A percentile compares a stretch with the other conserved stretches of the same genome.
Conservation (phyloP, 2,329 filamentous ascomycete species). For the Neospermospora avenae region DNA sequence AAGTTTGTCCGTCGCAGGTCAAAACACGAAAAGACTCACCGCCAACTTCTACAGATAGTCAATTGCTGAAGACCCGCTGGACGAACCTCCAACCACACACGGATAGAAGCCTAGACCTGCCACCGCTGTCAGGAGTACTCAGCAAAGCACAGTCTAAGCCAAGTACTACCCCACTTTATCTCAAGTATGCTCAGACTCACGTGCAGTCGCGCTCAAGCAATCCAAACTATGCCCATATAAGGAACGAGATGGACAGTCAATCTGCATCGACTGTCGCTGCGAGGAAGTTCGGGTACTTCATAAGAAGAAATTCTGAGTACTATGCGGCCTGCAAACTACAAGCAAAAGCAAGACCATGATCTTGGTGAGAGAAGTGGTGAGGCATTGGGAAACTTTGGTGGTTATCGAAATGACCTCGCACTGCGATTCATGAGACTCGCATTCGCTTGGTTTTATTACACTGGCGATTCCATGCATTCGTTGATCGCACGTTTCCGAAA, state of each 20-base stretch:
- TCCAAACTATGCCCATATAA: neutral
- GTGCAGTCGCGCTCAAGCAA: neutral
- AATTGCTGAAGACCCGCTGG: no score
- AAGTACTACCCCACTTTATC: neutral
- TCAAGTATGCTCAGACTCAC: neutral
- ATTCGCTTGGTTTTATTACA: neutral
- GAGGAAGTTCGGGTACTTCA: neutral
- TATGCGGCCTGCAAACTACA: neutral
- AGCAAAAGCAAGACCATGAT: no score
- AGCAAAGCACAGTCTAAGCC: neutral
- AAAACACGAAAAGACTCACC: no score
- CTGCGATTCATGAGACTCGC: neutral
- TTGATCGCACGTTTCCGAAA: neutral
- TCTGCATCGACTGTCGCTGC: slow-evolving; percentile 1
- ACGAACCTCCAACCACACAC: no score
- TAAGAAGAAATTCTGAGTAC: neutral
- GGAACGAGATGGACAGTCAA: neutral
- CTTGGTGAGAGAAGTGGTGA: no score
- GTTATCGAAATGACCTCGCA: no score
- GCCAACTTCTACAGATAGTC: no score
- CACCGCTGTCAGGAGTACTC: neutral
- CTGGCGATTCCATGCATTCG: neutral
- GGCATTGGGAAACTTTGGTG: no score
- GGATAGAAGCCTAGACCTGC: neutral
- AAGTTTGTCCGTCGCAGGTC: no score